A percentile compares a stretch with the other conserved stretches of the same genome.
phyloP scores from a whole-genome alignment of 768 basidiomycete genomes.

The Naganishia onofrii region DNA sequence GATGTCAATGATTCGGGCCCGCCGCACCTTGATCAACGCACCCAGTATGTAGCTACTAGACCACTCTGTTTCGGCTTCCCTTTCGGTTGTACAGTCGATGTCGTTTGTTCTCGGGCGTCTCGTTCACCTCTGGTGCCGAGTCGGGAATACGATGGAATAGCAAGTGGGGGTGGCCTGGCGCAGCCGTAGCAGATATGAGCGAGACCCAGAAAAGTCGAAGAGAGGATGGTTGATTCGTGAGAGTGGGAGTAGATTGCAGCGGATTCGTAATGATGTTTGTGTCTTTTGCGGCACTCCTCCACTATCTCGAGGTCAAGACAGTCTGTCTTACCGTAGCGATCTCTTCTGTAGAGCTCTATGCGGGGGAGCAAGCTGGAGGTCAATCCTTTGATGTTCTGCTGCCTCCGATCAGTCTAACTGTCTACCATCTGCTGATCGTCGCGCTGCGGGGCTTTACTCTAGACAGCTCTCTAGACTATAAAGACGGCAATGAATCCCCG shows the following conservation, averaged over 20 bases:
- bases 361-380: too few species aligned
- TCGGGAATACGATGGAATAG: constrained; percentile 1
- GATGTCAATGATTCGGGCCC: constrained; percentile 1
- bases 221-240: not conserved
- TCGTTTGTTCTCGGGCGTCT: constrained; percentile 2
- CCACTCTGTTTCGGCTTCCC: constrained; percentile 2
- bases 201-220: not conserved
- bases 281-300: not conserved
- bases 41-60: not conserved
- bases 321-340: not conserved
- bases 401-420: not conserved
- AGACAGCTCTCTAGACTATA: too few species aligned
- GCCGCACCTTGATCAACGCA: constrained; percentile 7
- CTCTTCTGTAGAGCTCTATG: not conserved
- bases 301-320: not conserved
- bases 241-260: not conserved
- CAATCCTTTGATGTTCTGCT: not conserved
- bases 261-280: not conserved
- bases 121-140: constrained; percentile 10
- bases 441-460: not conserved
- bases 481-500: not conserved
- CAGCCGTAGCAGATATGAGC: not conserved
- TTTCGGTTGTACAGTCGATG: constrained; percentile 5
- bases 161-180: not conserved
- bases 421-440: not conserved